Percentiles rank a stretch among this genome's conserved stretches.
Conservation (phyloP, 768 basidiomycete genomes). For the Phaeolepiota aurea region DNA sequence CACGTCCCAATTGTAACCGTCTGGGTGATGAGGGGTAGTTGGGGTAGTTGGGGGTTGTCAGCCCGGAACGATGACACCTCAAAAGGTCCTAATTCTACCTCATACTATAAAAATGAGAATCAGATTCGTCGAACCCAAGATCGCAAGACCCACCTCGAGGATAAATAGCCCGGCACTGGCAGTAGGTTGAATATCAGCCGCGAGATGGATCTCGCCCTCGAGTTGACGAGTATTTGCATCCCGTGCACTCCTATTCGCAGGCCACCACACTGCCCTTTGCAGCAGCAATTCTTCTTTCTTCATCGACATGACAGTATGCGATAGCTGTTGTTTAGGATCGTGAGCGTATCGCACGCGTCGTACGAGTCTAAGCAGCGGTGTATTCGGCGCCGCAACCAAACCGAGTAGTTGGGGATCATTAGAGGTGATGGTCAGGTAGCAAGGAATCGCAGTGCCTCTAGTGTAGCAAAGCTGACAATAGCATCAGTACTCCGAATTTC, state of each 20-base stretch:
- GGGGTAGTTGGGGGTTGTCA: no score
- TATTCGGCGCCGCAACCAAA: conserved; percentile 2
- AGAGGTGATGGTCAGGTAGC: conserved; percentile 11
- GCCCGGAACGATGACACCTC: no score
- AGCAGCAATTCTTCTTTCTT: conserved; percentile 1
- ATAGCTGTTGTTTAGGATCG: neutral
- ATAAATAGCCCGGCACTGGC: no score
- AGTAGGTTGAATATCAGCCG: conserved; percentile 9
- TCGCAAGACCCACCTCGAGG: no score
- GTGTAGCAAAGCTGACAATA: conserved; percentile 14
- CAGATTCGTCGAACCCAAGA: no score
- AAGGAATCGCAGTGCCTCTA: conserved; percentile 14
- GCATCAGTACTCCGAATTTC: neutral
- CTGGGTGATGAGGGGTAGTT: no score
- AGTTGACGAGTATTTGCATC: conserved; percentile 6
- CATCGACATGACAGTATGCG: neutral
- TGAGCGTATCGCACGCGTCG: conserved; percentile 3
- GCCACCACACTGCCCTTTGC: conserved; percentile 11
- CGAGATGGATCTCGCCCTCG: conserved; percentile 15
- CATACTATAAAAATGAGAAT: no score
- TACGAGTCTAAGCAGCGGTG: conserved; percentile 5
- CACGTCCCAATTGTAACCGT: no score
- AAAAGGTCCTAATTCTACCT: no score
- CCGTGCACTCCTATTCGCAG: conserved; percentile 5
- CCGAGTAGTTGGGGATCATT: conserved; percentile 5